Evolutionary conservation across 495 filamentous ascomycete genomes (phyloP), one percentile per base, ranked within the genome.

Genomic region (Chaetomium cochliodes): DNA sequence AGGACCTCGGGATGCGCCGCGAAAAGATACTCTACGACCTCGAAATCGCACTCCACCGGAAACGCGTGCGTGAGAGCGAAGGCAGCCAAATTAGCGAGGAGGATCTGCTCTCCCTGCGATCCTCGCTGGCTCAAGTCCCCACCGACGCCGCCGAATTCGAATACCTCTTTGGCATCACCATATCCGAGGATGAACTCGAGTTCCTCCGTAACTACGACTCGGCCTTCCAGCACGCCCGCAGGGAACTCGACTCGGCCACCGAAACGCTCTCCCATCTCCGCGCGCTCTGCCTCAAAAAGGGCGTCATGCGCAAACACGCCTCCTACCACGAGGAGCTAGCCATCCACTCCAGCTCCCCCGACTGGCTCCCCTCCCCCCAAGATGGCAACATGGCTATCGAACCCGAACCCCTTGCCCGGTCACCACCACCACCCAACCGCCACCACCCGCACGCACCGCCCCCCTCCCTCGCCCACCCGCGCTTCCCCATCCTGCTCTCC

Each of bases 401-500:
- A 5, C 26, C 60, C n/a, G n/a, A n/a, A n/a, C n/a, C n/a, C 0
- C 26, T 61, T 11, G 59, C 65, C 6, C 53, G 20, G 20, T 42
- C 59, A 8, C 23, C 20, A 22, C 51, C 41, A 16, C 23, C 22
- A 3, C 51, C 20, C 26, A 25, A 4, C 28, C 30, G 16, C 51
- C n/a, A 54, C 46, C 47, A 15, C 60, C n/a, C 46, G 18, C 7
- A n/a, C 37, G 5, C 62, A 26, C 16, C 26, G 0, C 28, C 41
- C 11, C 50, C 42, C 2, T 50, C 62, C n/a, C 57, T 76, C 16
- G 55, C 72, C 1, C 67, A 76, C 52, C 69, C 71, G 9, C 60
- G 60, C 13, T 77, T 76, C 58, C 69, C 74, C 39, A 67, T 72
- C 26, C 65, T 77, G 25, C 63, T 77, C 37, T 75, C 75, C 20